These are phyloP conservation scores for Amanita jacksonii DNA, from an alignment of 768 basidiomycete genomes.

Conservation along the genomic window DNA sequence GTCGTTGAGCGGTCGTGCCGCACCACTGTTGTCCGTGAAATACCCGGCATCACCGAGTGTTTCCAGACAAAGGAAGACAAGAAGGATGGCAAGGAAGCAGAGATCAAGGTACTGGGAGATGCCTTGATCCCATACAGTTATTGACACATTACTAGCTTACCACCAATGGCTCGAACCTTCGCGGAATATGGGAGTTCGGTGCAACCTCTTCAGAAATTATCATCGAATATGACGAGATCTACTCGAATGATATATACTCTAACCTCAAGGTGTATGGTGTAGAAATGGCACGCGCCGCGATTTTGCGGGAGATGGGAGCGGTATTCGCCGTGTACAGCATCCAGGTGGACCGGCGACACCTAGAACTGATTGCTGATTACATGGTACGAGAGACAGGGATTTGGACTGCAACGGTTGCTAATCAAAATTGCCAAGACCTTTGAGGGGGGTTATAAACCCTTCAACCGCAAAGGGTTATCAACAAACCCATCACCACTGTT, in stretches of 20 bases:
- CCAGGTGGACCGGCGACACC: slow-evolving; percentile 86
- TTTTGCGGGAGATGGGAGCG: slow-evolving; percentile 82
- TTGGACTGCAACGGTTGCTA: slow-evolving; percentile 1
- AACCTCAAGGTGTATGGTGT: slow-evolving; percentile 90
- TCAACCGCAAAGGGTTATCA: slow-evolving; percentile 93
- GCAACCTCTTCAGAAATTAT: slow-evolving; percentile 42
- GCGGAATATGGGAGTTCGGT: slow-evolving; percentile 77
- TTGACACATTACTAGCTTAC: slow-evolving; percentile 38
- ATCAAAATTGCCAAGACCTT: slow-evolving; percentile 64
- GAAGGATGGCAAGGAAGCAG: slow-evolving; percentile 36
- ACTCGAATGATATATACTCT: slow-evolving; percentile 93
- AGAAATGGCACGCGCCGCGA: slow-evolving; percentile 88
- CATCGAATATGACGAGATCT: slow-evolving; percentile 71
- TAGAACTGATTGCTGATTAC: slow-evolving; percentile 97
- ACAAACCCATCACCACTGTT: slow-evolving; percentile 91
- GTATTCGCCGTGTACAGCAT: slow-evolving; percentile 96
- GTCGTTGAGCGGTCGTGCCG: slow-evolving; percentile 84
- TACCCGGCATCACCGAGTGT: slow-evolving; percentile 81
- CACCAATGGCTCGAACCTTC: slow-evolving; percentile 91
- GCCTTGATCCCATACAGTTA: not conserved
- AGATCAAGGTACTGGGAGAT: slow-evolving; percentile 36
- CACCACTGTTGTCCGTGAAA: slow-evolving; percentile 80
- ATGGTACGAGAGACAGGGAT: slow-evolving; percentile 56
- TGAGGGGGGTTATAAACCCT: slow-evolving; percentile 96
- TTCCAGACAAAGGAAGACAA: slow-evolving; percentile 63